Conservation (phyloP, 768 basidiomycete species). For the Tricholoma flavovirens region DNA sequence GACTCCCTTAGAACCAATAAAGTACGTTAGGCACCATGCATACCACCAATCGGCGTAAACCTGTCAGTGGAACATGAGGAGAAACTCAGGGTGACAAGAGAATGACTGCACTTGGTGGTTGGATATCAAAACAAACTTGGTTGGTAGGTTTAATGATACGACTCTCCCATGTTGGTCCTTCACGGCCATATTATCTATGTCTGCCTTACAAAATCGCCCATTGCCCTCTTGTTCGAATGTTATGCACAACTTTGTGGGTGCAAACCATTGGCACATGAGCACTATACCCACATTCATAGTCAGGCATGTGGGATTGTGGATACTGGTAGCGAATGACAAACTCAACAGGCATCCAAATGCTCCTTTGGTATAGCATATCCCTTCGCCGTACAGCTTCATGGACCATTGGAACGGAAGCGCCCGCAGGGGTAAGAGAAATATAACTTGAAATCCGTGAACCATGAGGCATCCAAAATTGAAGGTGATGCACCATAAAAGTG, state of each 20-base stretch:
- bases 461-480: conserved; percentile 64
- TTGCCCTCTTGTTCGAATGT: conserved; percentile 69
- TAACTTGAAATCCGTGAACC: conserved; percentile 69
- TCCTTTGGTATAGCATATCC: conserved; percentile 78
- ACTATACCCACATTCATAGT: conserved; percentile 35
- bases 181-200: conserved; percentile 52
- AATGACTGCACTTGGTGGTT: conserved; percentile 77
- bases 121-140: conserved; percentile 76
- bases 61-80: conserved; percentile 28
- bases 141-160: conserved; percentile 61
- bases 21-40: conserved; percentile 78
- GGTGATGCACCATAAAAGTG: conserved; percentile 45
- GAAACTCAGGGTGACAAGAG: neutral
- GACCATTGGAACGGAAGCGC: conserved; percentile 57
- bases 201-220: conserved; percentile 55
- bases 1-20: conserved; percentile 52
- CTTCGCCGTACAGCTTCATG: conserved; percentile 54
- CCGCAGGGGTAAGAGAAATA: conserved; percentile 61
- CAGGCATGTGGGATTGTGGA: neutral
- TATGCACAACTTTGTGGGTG: conserved; percentile 65
- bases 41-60: conserved; percentile 86
- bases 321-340: conserved; percentile 29
- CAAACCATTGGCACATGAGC: conserved; percentile 76
- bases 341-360: conserved; percentile 72
- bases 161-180: conserved; percentile 54